Base-by-base conservation (phyloP, 2,329 filamentous ascomycete species). In the Colletotrichum sp. region DNA sequence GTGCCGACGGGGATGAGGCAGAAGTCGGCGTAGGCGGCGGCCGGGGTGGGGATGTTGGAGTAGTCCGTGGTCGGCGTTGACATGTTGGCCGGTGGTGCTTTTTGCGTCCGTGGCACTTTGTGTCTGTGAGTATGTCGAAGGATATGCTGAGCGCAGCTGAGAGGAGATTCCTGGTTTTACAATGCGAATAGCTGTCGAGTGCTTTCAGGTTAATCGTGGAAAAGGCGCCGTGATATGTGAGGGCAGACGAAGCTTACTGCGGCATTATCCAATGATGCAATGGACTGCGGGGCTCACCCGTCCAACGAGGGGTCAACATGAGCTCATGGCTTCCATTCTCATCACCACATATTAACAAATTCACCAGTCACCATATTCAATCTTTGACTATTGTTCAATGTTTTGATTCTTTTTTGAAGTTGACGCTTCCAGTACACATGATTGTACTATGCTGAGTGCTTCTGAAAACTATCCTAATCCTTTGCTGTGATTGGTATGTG, bases 1-100 rank as follows among this genome's bases (percentile, higher is more conserved):
- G 96, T 98, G 77, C 97, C 96, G 77, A 98, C 90, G 3, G 96
- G 96, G 76, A 98, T 94, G 78, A 98, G 89, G 84, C 96, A 98
- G 83, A 98, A 98, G 86, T 98, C 96, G 73, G 94, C 96, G 70
- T 94, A 95, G 85, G 95, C 97, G 73, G 92, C 87, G 71, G 91
- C 87, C 6, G 96, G 96, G 1, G 95, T 96, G 34, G 89, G 80
- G 70, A 93, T 81, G 55, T 83, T 83, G 32, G 83, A 81, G 83
- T 91, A 91, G 78, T 89, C 85, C 83, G 86, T 87, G 15, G 66
- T 65, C 21, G 69, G 32, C 16, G 56, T 30, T 30, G 69, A 65
- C 70, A 75, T 75, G 38, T 72, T 21, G 36, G 36, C 55, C 18
- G 12, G 28, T 61, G n/a, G 16, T 34, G 36, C 10, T 8, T 36